These are phyloP conservation scores for Hygrocybe punicea DNA, from an alignment of 768 basidiomycete species.

Conservation along the genomic window DNA sequence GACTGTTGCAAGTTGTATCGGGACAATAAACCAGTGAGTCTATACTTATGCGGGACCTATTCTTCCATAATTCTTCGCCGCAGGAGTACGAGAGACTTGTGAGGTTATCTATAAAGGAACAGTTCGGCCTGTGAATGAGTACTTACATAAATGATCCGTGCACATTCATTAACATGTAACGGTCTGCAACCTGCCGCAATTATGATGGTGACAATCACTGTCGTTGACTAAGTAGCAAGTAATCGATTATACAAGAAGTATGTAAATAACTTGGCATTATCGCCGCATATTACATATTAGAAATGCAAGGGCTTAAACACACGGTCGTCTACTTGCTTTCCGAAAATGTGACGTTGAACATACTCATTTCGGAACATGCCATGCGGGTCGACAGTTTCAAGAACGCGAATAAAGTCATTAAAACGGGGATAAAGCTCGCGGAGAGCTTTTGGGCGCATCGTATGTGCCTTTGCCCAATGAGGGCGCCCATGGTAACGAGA, in stretches of 20 bases:
- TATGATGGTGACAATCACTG: neutral
- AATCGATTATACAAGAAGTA: conserved; percentile 2
- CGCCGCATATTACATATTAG: neutral
- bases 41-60: neutral
- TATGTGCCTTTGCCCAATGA: conserved; percentile 96
- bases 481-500: conserved; percentile 72
- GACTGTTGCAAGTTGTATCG: conserved; percentile 96
- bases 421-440: conserved; percentile 75
- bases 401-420: conserved; percentile 66
- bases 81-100: conserved; percentile 86
- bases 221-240: neutral
- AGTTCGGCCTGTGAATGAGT: conserved; percentile 62
- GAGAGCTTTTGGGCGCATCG: conserved; percentile 60
- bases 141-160: neutral
- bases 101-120: conserved; percentile 75
- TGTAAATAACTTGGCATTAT: conserved; percentile 1
- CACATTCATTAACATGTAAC: too few relatives aligned
- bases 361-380: conserved; percentile 88
- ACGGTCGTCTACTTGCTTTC: conserved; percentile 42
- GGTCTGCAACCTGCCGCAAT: too few relatives aligned
- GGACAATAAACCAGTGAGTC: conserved; percentile 56
- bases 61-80: neutral
- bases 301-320: conserved; percentile 38
- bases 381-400: conserved; percentile 66
- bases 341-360: conserved; percentile 81